Evolutionary conservation across 805 yeast species (phyloP).

Genomic region (Metschnikowia henanensis): DNA sequence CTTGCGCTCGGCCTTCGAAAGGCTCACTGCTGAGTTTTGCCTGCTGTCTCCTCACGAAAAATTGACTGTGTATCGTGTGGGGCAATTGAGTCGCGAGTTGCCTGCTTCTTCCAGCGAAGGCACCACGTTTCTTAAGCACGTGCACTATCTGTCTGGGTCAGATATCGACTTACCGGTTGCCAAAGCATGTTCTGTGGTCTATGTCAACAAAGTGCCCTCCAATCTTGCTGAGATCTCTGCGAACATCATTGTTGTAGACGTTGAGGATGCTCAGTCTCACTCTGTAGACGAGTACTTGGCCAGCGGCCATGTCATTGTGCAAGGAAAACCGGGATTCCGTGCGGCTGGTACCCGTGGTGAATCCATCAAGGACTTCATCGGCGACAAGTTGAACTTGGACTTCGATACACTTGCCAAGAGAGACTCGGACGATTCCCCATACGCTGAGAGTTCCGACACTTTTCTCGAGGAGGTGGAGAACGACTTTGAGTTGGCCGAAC

Average conservation of each 20-base stretch:
- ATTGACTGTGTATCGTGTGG: slow-evolving; percentile 29
- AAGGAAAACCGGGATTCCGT: slow-evolving; percentile 32
- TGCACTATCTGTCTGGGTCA: slow-evolving; percentile 17
- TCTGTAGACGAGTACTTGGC: slow-evolving; percentile 22
- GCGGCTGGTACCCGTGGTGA: slow-evolving; percentile 22
- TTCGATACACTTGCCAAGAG: slow-evolving; percentile 23
- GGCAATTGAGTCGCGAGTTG: slow-evolving; percentile 15
- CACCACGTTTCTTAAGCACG: slow-evolving; percentile 15
- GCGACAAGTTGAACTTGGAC: slow-evolving; percentile 25
- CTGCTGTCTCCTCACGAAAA: slow-evolving; percentile 12
- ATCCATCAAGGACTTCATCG: slow-evolving; percentile 24
- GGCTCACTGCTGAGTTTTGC: slow-evolving; percentile 23
- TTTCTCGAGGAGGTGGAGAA: slow-evolving; percentile 23
- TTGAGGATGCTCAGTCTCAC: slow-evolving; percentile 23
- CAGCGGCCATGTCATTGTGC: slow-evolving; percentile 22
- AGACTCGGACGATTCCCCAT: slow-evolving; percentile 9
- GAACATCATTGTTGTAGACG: slow-evolving; percentile 23
- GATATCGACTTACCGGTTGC: slow-evolving; percentile 16
- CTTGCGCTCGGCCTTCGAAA: slow-evolving; percentile 19
- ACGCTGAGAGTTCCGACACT: slow-evolving; percentile 5
- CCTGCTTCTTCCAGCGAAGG: slow-evolving; percentile 1
- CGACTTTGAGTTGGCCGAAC: slow-evolving; percentile 35
- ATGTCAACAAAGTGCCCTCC: slow-evolving; percentile 6
- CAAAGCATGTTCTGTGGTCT: slow-evolving; percentile 14
- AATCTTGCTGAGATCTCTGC: slow-evolving; percentile 6